Evolutionary conservation across 352 stramenopile genomes (phyloP).

Genomic region (Poterioochromonas sp.): DNA sequence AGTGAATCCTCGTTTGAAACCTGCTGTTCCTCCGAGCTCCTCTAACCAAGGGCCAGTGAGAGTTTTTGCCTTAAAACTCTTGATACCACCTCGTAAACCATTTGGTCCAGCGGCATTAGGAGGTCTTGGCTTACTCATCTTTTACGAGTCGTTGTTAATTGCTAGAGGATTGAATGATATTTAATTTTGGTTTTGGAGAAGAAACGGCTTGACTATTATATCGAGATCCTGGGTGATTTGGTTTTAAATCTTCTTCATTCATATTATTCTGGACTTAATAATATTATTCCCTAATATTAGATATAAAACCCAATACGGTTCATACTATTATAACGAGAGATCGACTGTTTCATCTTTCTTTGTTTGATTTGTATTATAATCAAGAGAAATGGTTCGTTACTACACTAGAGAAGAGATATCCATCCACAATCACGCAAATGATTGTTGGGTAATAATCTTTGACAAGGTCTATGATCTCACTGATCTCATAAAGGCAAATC

Average conservation of each 20-base stretch:
- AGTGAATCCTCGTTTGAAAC: slow-evolving; percentile 12
- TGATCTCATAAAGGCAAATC: background rate
- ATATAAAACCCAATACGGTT: too few species aligned
- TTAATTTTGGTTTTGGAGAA: too few species aligned
- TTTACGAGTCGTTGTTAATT: too few species aligned
- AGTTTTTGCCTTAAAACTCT: background rate
- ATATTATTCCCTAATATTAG: too few species aligned
- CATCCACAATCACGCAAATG: background rate
- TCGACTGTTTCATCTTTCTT: too few species aligned
- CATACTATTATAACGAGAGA: too few species aligned
- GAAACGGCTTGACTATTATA: too few species aligned
- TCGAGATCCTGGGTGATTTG: too few species aligned
- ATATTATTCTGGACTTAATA: too few species aligned
- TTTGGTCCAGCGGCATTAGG: background rate
- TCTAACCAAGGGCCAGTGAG: background rate
- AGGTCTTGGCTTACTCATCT: slow-evolving; percentile 18
- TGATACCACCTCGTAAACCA: slow-evolving; percentile 16
- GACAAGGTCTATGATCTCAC: slow-evolving; percentile 27
- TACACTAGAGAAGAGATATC: slow-evolving; percentile 1
- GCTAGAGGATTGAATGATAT: too few species aligned
- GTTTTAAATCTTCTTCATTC: too few species aligned
- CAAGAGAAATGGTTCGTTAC: slow-evolving; percentile 26
- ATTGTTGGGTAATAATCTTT: slow-evolving; percentile 23
- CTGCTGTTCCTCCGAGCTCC: background rate
- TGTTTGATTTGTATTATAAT: too few species aligned